Evolutionary conservation across 139 green algal genomes (phyloP), one percentile per base, ranked within the genome.

Genomic region (Chlorella sp.): DNA sequence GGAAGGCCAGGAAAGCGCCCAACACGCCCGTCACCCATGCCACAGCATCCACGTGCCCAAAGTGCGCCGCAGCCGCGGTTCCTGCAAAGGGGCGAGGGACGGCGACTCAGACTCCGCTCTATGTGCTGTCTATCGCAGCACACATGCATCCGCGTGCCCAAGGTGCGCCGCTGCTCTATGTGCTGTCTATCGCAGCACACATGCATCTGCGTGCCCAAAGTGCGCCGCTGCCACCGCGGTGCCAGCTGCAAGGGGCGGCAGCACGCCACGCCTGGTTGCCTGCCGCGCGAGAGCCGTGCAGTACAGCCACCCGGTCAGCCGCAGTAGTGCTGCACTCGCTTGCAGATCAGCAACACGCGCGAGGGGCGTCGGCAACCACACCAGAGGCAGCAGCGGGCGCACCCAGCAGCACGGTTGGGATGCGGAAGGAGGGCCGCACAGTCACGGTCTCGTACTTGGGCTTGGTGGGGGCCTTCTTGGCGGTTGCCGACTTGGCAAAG

Each of bases 1-100:
- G 95, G 47, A 96, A 84, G 0, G 89, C 84, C 12, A 97, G 80
- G 85, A 97, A 97, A 1, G 89, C 87, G 23, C 93, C 94, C 32
- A 97, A 89, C 2, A 96, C n/a, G 15, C 90, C 93, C 2, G 88
- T 57, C 73, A 87, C 60, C 13, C 9, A 74, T 3, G 41, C 17
- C 6, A 80, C 82, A 7, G 86, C 74, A 23, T 83, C 47, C 7
- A 90, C 26, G n/a, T 90, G 55, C 20, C 56, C 74, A 44, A 87
- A 81, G 51, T 90, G 86, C 1, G 81, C 73, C n/a, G 72, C 73
- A 4, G 47, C 86, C 13, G 86, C 80, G 11, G 38, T 65, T 39
- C 79, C 79, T 84, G 65, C 65, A 47, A 25, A 34, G 23, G n/a
- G n/a, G n/a, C n/a, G n/a, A n/a, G n/a, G n/a, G n/a, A n/a, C n/a